Base-by-base conservation (phyloP, 306 rosid species). In the Phaseolus lunatus region DNA sequence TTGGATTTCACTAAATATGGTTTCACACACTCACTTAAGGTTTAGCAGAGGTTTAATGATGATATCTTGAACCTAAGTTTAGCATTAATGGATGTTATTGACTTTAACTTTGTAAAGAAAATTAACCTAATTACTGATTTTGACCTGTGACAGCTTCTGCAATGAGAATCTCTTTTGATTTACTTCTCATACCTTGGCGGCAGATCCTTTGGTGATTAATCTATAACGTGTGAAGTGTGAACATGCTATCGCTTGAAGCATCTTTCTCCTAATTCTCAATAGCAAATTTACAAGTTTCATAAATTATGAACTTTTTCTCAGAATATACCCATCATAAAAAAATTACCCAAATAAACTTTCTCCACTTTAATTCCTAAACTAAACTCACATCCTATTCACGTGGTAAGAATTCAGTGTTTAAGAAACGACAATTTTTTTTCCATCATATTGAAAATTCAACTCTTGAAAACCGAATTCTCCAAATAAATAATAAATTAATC, bases 121-220 rank as follows among this genome's bases (percentile, higher is more conserved):
- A n/a, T n/a, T n/a, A n/a, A 78, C 26, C 26, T 31, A 45, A 59
- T 47, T 74, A 24, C 54, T 73, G 67, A 81, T 85, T 77, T 70
- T 68, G 76, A 78, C 81, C 41, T 73, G 7, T 24, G 16, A 23
- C 67, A 44, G 62, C 79, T 79, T 64, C 79, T 62, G 7, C 47
- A 75, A 56, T 64, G 16, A 77, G 14, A 71, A 72, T 7, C 59
- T 9, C 63, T 19, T 24, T 18, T 61, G 23, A 44, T 69, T 23
- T 70, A 77, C 53, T 75, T 62, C n/a, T 61, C 61, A n/a, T 49
- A 70, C 31, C 72, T 75, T 82, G 86, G 71, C 80, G 86, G 86
- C 86, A 82, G 76, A 75, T 64, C 79, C 84, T 84, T 76, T 16
- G 7, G 14, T 37, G 56, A 78, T 75, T 69, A 33, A 1, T 67